Base-by-base conservation (phyloP, 768 basidiomycete genomes). In the Phylloporus sp. region DNA sequence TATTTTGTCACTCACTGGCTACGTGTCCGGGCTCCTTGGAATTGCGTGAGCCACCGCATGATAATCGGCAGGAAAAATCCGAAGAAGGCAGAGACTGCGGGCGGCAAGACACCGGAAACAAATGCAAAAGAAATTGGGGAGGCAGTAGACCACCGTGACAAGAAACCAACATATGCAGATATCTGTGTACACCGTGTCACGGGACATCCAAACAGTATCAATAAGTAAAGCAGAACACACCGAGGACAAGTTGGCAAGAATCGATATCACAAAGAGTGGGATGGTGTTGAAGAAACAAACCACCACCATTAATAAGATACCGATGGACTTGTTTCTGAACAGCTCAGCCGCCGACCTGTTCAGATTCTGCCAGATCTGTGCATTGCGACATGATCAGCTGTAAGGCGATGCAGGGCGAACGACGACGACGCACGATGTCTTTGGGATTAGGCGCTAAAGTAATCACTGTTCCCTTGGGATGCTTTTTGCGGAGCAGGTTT, bases 271-370 rank as follows among this genome's bases (percentile, higher is more conserved):
- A 61, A 94, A 79, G 15, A 99, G 71, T 17, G 96, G 96, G 9
- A 95, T 72, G 28, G 93, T 97, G 72, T 99, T 94, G 73, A 98
- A 80, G 72, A 92, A 93, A 67, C 91, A 94, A 38, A 97, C 81
- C 24, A 81, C 58, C 18, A 76, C 71, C 43, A 99, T 77, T 66
- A 86, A 77, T 29, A 86, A 49, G 67, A 90, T 88, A n/a, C 96
- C 95, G 21, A 86, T 68, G 26, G 74, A 68, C 57, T 75, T 78
- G 66, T 87, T 86, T 31, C 82, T 76, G 21, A 78, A 67, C 20
- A 90, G 62, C 54, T 88, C 83, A 7, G 67, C 75, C 15, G 85
- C 74, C 2, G 83, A 78, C 60, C 79, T 81, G 59, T 81, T 84
- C 72, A 98, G 76, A 64, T 99, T 99, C 35, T 76, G 69, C 96